Conservation (phyloP, 352 stramenopile species). For the Pythium folliculosum region DNA sequence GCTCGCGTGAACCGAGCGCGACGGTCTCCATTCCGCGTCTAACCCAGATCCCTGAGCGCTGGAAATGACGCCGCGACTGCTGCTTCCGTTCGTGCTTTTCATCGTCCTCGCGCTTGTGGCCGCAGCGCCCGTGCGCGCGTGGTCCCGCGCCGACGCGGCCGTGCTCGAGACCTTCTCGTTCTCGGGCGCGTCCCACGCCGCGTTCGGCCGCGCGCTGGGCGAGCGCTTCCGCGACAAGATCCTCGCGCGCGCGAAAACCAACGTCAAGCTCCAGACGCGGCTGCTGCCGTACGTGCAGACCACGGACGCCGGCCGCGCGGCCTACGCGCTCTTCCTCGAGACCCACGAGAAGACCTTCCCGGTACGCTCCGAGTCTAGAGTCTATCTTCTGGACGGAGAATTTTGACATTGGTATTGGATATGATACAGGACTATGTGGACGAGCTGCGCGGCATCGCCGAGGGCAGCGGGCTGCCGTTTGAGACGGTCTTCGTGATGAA, state of each 20-base stretch:
- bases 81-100: not conserved
- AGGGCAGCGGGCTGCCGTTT: constrained; percentile 60
- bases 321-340: constrained; percentile 51
- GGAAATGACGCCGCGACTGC: not conserved
- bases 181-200: constrained; percentile 58
- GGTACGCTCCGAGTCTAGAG: too few relatives aligned
- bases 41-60: too few relatives aligned
- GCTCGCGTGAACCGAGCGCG: not conserved
- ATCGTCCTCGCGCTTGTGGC: constrained; percentile 14
- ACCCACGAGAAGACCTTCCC: constrained; percentile 55
- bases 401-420: too few relatives aligned
- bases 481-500: constrained; percentile 75
- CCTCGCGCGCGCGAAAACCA: constrained; percentile 38
- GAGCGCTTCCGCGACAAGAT: constrained; percentile 55
- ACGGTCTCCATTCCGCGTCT: too few relatives aligned
- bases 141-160: constrained; percentile 18
- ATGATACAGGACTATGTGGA: constrained; percentile 56
- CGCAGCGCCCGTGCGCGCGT: constrained; percentile 13
- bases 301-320: constrained; percentile 27
- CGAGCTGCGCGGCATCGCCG: constrained; percentile 60
- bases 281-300: constrained; percentile 60
- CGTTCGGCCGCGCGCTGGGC: constrained; percentile 57
- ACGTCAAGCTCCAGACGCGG: constrained; percentile 56
- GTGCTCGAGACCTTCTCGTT: constrained; percentile 57
- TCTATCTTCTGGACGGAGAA: too few relatives aligned